Base-by-base conservation (phyloP, 2,329 filamentous ascomycete species). In the Diaporthe sp. region DNA sequence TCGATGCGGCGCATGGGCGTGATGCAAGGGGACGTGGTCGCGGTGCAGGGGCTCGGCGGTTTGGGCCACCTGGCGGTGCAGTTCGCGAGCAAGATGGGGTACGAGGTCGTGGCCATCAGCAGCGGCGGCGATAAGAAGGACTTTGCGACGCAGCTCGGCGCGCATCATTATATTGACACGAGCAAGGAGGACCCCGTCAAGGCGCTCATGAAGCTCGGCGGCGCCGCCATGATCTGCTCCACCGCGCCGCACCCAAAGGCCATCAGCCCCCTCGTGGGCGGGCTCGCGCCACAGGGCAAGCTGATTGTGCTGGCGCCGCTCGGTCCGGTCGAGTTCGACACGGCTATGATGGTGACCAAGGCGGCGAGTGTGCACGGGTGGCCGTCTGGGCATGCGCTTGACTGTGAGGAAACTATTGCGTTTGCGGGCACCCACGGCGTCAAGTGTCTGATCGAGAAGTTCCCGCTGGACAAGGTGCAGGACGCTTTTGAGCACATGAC, bases 41-140 rank as follows among this genome's bases (percentile, higher is more conserved):
- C 89, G 30, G 80, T 92, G 30, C 91, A 96, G 76, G 94, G 93
- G 19, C 86, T 96, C 4, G 92, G 95, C 68, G 94, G 94, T 2
- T 87, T 96, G 0, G 94, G 94, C 2, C 94, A 96, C 82, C 82
- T 96, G 40, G 94, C 93, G 0, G 91, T 96, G 40, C 93, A 95
- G 81, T 96, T 92, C 81, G 93, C 93, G 6, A 86, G 86, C 67
- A 91, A 92, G 83, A 95, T 95, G 93, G 94, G 94, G 6, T 95
- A 93, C 82, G 88, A 90, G 74, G 90, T 94, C 7, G 90, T 91
- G 2, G 94, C 92, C 0, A 87, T 96, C 68, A 78, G 77, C 33
- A 93, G 90, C 0, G 90, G 91, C 12, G 88, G 90, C 75, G 87
- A 86, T 77, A 96, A 96, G 86, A 89, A 88, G 75, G 88, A 91